Percentiles rank a stretch among this genome's conserved stretches.
phyloP scores from a whole-genome alignment of 495 filamentous ascomycete genomes.

The Haplographium delicatum region DNA sequence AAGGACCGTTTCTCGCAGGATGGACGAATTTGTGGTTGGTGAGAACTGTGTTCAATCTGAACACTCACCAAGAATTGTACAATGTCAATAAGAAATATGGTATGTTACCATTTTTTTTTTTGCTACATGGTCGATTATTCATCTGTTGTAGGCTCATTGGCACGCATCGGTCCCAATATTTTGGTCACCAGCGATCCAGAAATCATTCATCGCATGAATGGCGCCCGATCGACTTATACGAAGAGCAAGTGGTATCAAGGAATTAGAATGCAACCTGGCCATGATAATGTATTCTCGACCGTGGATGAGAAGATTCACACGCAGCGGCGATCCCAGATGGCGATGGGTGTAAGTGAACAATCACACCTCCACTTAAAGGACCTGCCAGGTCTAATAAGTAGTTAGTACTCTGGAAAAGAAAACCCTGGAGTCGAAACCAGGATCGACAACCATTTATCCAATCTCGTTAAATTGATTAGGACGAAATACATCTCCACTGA shows the following conservation, averaged over 20 bases:
- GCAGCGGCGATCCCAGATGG: slow-evolving; percentile 29
- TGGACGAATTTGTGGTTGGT: background rate
- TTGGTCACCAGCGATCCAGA: slow-evolving; percentile 35
- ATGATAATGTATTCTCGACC: slow-evolving; percentile 33
- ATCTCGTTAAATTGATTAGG: slow-evolving; percentile 28
- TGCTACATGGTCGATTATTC: background rate
- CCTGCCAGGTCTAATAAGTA: background rate
- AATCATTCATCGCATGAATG: slow-evolving; percentile 27
- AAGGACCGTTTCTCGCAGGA: slow-evolving; percentile 2
- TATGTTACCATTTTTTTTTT: background rate
- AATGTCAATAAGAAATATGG: slow-evolving; percentile 5
- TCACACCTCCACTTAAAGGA: background rate
- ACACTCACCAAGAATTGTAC: background rate
- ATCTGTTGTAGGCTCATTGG: slow-evolving; percentile 14
- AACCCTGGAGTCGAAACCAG: slow-evolving; percentile 31
- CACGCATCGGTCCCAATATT: slow-evolving; percentile 36
- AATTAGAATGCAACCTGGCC: slow-evolving; percentile 24
- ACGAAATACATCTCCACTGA: slow-evolving; percentile 29
- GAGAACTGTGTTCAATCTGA: background rate
- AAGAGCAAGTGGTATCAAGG: slow-evolving; percentile 27
- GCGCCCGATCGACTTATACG: slow-evolving; percentile 31
- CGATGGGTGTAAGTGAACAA: slow-evolving; percentile 30
- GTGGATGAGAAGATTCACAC: slow-evolving; percentile 29
- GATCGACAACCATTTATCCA: slow-evolving; percentile 29
- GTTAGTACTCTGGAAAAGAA: slow-evolving; percentile 40